Percentiles rank a stretch among this genome's conserved stretches.
Conservation (phyloP, 208 protist genomes). For the Phytomonas serpens region DNA sequence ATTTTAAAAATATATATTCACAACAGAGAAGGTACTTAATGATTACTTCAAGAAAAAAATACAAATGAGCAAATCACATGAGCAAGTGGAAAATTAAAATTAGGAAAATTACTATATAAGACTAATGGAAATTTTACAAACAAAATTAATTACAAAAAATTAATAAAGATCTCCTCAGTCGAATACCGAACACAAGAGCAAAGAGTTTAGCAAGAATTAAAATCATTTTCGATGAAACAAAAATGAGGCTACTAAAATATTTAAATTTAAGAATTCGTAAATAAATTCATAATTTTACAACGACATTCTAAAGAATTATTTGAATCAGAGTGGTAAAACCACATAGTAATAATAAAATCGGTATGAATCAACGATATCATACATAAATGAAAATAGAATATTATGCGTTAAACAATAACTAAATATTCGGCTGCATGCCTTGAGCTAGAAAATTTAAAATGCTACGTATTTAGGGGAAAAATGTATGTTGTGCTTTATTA, state of each 20-base stretch:
- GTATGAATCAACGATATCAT: background rate
- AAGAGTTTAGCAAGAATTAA: background rate
- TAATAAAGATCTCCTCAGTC: slow-evolving; percentile 3
- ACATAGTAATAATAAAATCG: background rate
- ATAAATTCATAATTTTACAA: slow-evolving; percentile 1
- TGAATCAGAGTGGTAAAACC: background rate
- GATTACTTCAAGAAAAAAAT: background rate
- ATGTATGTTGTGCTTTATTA: background rate
- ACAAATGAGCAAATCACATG: slow-evolving; percentile 1
- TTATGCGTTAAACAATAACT: background rate
- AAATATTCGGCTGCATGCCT: background rate
- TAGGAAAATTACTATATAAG: background rate
- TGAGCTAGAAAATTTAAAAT: background rate
- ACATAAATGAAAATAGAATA: background rate
- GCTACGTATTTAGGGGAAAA: background rate
- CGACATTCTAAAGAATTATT: background rate
- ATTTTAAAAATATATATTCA: slow-evolving; percentile 11
- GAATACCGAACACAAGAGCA: background rate
- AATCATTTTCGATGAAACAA: background rate
- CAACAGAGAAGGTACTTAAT: background rate
- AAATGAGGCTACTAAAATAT: background rate
- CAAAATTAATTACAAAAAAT: slow-evolving; percentile 4
- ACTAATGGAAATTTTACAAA: background rate
- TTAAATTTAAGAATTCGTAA: background rate
- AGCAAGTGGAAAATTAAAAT: background rate